phyloP scores from a whole-genome alignment of 2,329 filamentous ascomycete genomes.

The Daldinia sp. region DNA sequence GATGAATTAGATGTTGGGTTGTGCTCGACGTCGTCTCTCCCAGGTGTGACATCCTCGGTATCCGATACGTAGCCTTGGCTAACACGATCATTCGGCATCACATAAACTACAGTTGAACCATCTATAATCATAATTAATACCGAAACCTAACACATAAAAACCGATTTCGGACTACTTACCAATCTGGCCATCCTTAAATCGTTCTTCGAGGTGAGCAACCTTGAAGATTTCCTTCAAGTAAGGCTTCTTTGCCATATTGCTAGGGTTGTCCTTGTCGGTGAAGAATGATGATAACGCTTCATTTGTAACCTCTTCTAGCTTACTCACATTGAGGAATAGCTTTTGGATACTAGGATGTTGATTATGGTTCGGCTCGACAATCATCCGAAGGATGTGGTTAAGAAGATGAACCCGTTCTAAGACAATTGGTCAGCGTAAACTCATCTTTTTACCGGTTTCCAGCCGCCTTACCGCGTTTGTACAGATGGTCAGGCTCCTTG shows the following conservation, averaged over 20 bases:
- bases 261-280: conserved; percentile 64
- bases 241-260: conserved; percentile 66
- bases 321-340: conserved; percentile 64
- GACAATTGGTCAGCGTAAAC: conserved; percentile 19
- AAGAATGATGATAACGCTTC: conserved; percentile 71
- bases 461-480: conserved; percentile 68
- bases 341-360: conserved; percentile 67
- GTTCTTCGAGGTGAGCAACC: conserved; percentile 68
- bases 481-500: conserved; percentile 79
- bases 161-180: conserved; percentile 56
- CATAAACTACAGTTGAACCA: conserved; percentile 56
- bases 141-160: neutral
- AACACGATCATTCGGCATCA: conserved; percentile 66
- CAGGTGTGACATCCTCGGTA: conserved; percentile 58
- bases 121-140: conserved; percentile 54
- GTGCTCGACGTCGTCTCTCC: conserved; percentile 60
- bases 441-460: conserved; percentile 20
- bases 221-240: conserved; percentile 72
- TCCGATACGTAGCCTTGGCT: conserved; percentile 62
- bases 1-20: conserved; percentile 52
- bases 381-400: conserved; percentile 70
- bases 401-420: conserved; percentile 70
- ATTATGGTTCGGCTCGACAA: conserved; percentile 62
- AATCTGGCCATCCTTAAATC: conserved; percentile 67
- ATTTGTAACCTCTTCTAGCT: conserved; percentile 69